These are phyloP conservation scores for Lecanosticta acicola DNA, from an alignment of 2,329 filamentous ascomycete species.

Conservation along the genomic window DNA sequence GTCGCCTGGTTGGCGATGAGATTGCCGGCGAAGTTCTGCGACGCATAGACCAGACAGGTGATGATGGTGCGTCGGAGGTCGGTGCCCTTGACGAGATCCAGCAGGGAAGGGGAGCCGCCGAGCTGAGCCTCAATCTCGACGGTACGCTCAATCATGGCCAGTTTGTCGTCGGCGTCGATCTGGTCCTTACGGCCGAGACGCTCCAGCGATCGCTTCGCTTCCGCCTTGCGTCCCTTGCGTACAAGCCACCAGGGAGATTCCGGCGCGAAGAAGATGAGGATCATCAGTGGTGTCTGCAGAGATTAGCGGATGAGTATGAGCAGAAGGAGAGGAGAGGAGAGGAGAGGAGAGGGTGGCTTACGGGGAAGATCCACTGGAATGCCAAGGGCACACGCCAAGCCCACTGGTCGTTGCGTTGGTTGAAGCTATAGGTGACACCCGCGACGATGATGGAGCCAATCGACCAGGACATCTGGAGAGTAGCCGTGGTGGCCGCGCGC, in stretches of 20 bases:
- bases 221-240: slow-evolving; percentile 32
- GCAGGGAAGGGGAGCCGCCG: slow-evolving; percentile 42
- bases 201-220: slow-evolving; percentile 31
- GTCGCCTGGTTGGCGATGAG: slow-evolving; percentile 54
- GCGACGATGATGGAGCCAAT: slow-evolving; percentile 55
- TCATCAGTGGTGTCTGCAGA: slow-evolving; percentile 18
- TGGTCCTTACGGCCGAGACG: slow-evolving; percentile 24
- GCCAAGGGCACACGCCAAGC: slow-evolving; percentile 43
- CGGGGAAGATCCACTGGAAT: slow-evolving; percentile 50
- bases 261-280: slow-evolving; percentile 26
- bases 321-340: too few relatives aligned
- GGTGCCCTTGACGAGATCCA: slow-evolving; percentile 48
- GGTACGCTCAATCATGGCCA: slow-evolving; percentile 37
- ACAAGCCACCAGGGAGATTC: slow-evolving; percentile 38
- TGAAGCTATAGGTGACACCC: slow-evolving; percentile 44
- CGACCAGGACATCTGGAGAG: slow-evolving; percentile 59
- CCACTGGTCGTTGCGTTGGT: slow-evolving; percentile 35
- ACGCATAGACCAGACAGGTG: slow-evolving; percentile 39
- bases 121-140: slow-evolving; percentile 50
- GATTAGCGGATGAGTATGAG: slow-evolving; percentile 24
- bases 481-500: slow-evolving; percentile 51
- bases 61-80: slow-evolving; percentile 44
- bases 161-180: slow-evolving; percentile 25
- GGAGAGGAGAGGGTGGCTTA: slow-evolving; percentile 6
- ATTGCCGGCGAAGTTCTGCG: slow-evolving; percentile 55